Evolutionary conservation across 225 moss, liverwort and hornwort genomes (phyloP).

Genomic region (Polytrichum formosum): DNA sequence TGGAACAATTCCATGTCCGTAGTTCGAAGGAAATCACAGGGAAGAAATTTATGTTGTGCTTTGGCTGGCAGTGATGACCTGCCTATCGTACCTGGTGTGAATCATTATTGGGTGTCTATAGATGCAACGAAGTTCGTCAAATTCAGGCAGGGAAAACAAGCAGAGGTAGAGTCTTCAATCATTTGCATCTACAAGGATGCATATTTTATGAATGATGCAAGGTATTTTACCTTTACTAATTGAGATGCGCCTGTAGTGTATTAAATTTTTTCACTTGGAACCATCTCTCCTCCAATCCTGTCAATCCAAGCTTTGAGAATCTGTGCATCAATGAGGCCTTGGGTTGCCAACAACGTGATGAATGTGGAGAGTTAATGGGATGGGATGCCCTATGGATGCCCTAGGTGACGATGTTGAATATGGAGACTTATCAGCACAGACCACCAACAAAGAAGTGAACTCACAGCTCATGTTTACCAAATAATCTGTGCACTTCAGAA

Average conservation of each 20-base stretch:
- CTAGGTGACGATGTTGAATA: too few relatives aligned
- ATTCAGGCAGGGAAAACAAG: not conserved
- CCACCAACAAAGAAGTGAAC: not conserved
- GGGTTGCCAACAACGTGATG: too few relatives aligned
- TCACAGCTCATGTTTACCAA: not conserved
- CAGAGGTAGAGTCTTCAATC: not conserved
- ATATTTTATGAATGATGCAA: not conserved
- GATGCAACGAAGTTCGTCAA: slow-evolving; percentile 2
- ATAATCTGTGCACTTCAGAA: not conserved
- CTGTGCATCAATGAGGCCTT: too few relatives aligned
- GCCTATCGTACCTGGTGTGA: not conserved
- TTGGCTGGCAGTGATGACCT: not conserved
- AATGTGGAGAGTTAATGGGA: too few relatives aligned
- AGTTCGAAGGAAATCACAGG: not conserved
- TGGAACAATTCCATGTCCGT: not conserved
- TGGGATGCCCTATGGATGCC: too few relatives aligned
- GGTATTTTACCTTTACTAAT: not conserved
- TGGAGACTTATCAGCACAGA: not conserved
- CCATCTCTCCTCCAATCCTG: too few relatives aligned
- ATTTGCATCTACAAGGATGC: slow-evolving; percentile 8
- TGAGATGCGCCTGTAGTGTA: too few relatives aligned
- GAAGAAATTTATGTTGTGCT: too few relatives aligned
- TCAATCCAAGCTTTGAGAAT: too few relatives aligned
- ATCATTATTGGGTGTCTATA: not conserved
- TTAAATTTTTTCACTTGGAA: too few relatives aligned